Percentiles rank a stretch among this genome's conserved stretches.
Conservation (phyloP, 163 green algal species). For the Chlorella variabilis region DNA sequence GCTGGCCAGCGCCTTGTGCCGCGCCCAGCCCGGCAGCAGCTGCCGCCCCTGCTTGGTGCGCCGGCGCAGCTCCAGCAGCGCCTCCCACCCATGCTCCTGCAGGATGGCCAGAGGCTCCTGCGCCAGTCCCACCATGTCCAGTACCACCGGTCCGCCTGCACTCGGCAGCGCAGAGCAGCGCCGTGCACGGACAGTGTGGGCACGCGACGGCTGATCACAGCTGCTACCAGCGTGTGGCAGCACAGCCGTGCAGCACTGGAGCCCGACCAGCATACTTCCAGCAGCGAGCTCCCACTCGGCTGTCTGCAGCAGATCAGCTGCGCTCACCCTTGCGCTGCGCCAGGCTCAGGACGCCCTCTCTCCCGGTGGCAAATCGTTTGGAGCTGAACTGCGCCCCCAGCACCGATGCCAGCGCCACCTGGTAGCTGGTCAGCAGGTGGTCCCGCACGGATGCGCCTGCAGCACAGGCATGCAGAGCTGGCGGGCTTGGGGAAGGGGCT, state of each 20-base stretch:
- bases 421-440: conserved; percentile 49
- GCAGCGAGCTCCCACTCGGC: too few species aligned
- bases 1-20: not conserved
- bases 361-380: conserved; percentile 8
- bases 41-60: not conserved
- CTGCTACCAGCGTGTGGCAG: not conserved
- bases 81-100: conserved; percentile 22
- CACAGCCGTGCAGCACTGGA: not conserved
- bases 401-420: conserved; percentile 25
- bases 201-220: not conserved
- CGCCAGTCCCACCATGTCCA: not conserved
- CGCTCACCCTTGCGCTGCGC: conserved; percentile 2
- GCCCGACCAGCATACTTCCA: not conserved
- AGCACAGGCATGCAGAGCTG: too few species aligned
- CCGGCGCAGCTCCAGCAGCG: not conserved
- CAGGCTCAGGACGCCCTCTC: conserved; percentile 25
- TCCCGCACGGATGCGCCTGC: conserved; percentile 32
- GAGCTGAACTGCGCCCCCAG: conserved; percentile 42
- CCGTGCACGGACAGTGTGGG: not conserved
- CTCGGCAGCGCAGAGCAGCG: too few species aligned
- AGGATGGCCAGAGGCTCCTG: not conserved
- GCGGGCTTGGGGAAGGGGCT: too few species aligned
- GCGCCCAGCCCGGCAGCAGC: conserved; percentile 1
- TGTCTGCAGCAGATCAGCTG: too few species aligned
- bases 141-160: conserved; percentile 6